Conservation (phyloP, 768 basidiomycete genomes). For the Auricularia cornea region DNA sequence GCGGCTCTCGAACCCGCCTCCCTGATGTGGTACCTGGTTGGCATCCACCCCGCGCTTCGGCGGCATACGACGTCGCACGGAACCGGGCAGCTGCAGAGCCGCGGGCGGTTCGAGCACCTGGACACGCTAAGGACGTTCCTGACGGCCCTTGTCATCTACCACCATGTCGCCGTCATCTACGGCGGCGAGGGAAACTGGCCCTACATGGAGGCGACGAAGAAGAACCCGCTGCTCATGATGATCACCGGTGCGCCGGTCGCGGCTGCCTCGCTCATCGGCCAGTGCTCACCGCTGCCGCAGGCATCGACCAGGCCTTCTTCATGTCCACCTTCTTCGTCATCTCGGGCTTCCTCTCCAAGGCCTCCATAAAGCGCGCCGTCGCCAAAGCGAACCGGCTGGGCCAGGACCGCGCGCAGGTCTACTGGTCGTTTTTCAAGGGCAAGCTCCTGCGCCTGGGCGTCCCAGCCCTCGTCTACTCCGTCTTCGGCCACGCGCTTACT, state of each 20-base stretch:
- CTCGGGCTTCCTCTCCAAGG: not conserved
- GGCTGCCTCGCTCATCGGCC: not conserved
- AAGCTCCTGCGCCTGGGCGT: not conserved
- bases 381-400: not conserved
- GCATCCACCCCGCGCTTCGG: not conserved
- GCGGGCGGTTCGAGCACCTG: not conserved
- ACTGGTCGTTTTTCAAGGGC: not conserved
- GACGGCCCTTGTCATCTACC: not conserved
- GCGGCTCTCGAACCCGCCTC: too few relatives aligned
- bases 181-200: not conserved
- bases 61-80: not conserved
- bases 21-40: constrained; percentile 1
- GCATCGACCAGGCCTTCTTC: not conserved
- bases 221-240: not conserved
- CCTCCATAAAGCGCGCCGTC: not conserved
- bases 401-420: not conserved
- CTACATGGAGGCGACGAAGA: not conserved
- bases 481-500: not conserved
- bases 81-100: not conserved
- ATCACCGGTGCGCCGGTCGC: not conserved
- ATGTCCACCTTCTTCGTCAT: not conserved
- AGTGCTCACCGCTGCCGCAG: not conserved
- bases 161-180: not conserved
- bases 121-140: not conserved
- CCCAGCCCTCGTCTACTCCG: not conserved